Evolutionary conservation across 257 asterid genomes (phyloP), one percentile per base, ranked within the genome.

Genomic region (Solanum medicagineum): DNA sequence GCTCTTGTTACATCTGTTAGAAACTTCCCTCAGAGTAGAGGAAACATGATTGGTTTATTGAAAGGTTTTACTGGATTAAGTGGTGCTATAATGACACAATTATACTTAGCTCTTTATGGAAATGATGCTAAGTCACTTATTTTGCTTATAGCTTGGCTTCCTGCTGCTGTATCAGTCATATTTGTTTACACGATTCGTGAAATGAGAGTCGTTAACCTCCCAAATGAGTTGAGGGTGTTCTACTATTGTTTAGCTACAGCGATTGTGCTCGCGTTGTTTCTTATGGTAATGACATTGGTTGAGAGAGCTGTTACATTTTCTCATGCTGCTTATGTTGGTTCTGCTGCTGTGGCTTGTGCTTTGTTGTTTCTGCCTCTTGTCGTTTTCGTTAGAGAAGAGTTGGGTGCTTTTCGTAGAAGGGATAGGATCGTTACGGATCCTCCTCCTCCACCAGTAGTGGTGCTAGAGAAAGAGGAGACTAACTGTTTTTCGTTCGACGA

Each of bases 141-240:
- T 75, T 92, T 95, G 17, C 93, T 95, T 26, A 93, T 95, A 36
- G 98, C 97, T 4, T 95, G 98, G 98, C 95, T 95, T 13, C 98
- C 98, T 0, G 96, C 97, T 26, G 97, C 95, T 1, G 68, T 95
- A 62, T 95, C 98, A n/a, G 91, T 95, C 77, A 89, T 95, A 29
- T 95, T 95, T 36, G 98, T 95, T 54, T 93, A 95, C 45, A 91
- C 93, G 1, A 92, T 95, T n/a, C 92, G 98, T n/a, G 94, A 90
- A 5, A 90, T 95, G 90, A 90, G 81, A 86, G 93, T 89, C 0
- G 91, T 85, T 12, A 82, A 90, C 81, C 91, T 87, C 85, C 85
- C 83, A 17, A 88, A 91, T 84, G 94, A 92, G 91, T 86, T 91
- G 7, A 88, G 55, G 8, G 22, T 92, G 15, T 93, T 95, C 79